Evolutionary conservation across 192 early-diverging fungal genomes (phyloP).

Genomic region (Irineochytrium annulatum): DNA sequence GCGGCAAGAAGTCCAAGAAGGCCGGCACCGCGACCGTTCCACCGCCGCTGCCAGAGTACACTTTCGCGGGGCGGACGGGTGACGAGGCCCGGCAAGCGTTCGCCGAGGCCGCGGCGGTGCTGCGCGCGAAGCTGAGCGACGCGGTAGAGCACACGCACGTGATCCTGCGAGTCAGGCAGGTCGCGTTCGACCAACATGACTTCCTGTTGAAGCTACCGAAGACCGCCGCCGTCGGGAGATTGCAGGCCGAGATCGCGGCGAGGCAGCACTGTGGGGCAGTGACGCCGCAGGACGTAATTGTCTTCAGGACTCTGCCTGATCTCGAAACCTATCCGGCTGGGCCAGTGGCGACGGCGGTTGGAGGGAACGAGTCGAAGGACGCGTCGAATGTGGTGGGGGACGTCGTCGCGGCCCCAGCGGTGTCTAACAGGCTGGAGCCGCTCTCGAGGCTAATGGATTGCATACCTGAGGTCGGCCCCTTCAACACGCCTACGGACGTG

Average conservation of each 20-base stretch:
- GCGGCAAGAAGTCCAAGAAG: slow-evolving; percentile 5
- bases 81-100: slow-evolving; percentile 9
- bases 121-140: slow-evolving; percentile 7
- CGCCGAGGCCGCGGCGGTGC: not conserved
- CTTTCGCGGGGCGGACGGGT: slow-evolving; percentile 15
- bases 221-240: slow-evolving; percentile 3
- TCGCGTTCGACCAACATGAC: slow-evolving; percentile 22
- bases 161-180: slow-evolving; percentile 19
- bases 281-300: slow-evolving; percentile 13
- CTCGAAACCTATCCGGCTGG: no score
- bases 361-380: no score
- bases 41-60: not conserved
- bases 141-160: slow-evolving; percentile 16
- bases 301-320: not conserved
- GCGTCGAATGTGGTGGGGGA: no score
- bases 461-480: no score
- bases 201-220: slow-evolving; percentile 19
- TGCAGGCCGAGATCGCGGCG: slow-evolving; percentile 21
- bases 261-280: slow-evolving; percentile 15
- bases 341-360: no score
- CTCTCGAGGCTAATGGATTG: no score
- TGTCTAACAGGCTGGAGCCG: no score
- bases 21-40: not conserved
- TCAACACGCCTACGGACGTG: no score
- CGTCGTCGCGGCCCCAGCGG: no score